Evolutionary conservation across 2,329 filamentous ascomycete species (phyloP).

Genomic region (Sclerotinia glacialis): DNA sequence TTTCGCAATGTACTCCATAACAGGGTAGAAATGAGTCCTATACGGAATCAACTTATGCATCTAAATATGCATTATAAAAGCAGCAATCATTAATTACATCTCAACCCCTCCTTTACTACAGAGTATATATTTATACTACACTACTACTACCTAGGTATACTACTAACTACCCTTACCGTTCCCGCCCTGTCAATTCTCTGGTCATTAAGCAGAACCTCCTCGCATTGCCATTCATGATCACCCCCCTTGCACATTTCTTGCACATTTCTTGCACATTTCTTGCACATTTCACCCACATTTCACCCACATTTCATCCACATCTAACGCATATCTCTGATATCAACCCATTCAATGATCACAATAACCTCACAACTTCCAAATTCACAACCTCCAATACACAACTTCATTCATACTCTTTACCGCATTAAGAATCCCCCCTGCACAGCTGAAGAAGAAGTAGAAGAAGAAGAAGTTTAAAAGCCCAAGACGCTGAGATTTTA

Average conservation of each 20-base stretch:
- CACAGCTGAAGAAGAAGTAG: background rate
- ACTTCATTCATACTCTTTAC: no score
- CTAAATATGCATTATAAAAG: background rate
- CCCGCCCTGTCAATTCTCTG: conserved; percentile 2
- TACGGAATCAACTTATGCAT: no score
- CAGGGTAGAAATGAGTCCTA: no score
- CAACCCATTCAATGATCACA: no score
- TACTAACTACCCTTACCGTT: background rate
- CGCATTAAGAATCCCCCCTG: background rate
- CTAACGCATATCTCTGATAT: background rate
- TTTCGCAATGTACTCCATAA: background rate
- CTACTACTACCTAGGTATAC: no score
- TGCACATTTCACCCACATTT: background rate
- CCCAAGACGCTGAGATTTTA: background rate
- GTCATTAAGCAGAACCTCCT: background rate
- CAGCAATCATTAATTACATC: background rate
- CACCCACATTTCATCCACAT: no score
- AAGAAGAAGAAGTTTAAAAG: background rate
- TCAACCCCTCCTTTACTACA: no score
- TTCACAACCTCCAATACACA: background rate
- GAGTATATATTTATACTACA: no score
- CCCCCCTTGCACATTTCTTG: no score
- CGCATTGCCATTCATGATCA: background rate
- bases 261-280: background rate
- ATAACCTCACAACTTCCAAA: no score